Conservation (phyloP, 2,329 filamentous ascomycete species). For the Pseudofabraea citricarpa region DNA sequence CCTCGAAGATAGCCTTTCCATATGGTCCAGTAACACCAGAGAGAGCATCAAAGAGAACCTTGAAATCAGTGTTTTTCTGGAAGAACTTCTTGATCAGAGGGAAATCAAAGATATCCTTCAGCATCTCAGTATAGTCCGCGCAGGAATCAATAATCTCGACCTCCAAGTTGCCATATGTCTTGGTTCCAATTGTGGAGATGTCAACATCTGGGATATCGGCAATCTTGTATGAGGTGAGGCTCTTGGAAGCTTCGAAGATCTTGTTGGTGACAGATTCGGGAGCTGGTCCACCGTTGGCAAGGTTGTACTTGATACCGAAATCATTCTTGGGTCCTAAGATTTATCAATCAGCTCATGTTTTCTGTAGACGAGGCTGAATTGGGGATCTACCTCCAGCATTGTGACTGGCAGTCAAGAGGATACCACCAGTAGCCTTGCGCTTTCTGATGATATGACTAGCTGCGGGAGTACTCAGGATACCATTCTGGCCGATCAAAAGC, state of each 20-base stretch:
- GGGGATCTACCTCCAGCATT: slow-evolving; percentile 77
- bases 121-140: slow-evolving; percentile 86
- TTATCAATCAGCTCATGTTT: slow-evolving; percentile 5
- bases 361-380: no score
- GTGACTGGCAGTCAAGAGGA: slow-evolving; percentile 94
- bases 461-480: slow-evolving; percentile 93
- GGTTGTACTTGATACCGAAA: slow-evolving; percentile 99
- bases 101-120: slow-evolving; percentile 99
- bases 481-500: slow-evolving; percentile 91
- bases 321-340: slow-evolving; percentile 77
- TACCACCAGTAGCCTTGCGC: slow-evolving; percentile 91
- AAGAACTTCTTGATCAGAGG: slow-evolving; percentile 94
- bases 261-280: slow-evolving; percentile 97
- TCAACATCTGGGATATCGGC: slow-evolving; percentile 83
- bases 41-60: slow-evolving; percentile 92
- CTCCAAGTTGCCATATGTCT: slow-evolving; percentile 80
- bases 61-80: slow-evolving; percentile 81
- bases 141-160: slow-evolving; percentile 95
- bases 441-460: slow-evolving; percentile 95
- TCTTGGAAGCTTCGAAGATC: slow-evolving; percentile 90
- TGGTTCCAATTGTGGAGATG: slow-evolving; percentile 73
- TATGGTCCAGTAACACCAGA: slow-evolving; percentile 95
- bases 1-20: slow-evolving; percentile 89
- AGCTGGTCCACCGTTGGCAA: slow-evolving; percentile 91
- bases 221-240: slow-evolving; percentile 87